Evolutionary conservation across 2,329 filamentous ascomycete species (phyloP).

Genomic region (Scedosporium dehoogii): DNA sequence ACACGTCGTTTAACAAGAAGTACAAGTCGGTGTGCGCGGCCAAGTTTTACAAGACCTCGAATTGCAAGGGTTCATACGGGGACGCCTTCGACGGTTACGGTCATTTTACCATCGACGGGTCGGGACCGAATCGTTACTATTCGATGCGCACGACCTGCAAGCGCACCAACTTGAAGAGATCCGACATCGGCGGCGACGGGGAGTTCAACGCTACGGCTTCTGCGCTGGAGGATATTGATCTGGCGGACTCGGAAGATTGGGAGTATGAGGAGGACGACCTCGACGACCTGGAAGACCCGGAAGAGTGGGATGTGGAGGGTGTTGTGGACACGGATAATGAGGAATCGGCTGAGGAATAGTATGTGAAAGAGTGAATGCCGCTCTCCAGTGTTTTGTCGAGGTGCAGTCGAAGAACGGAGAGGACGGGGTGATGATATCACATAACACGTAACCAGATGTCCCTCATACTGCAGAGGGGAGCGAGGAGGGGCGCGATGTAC

Average conservation of each 20-base stretch:
- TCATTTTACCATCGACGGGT: neutral
- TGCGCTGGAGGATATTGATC: neutral
- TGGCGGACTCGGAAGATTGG: neutral
- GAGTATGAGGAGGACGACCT: neutral
- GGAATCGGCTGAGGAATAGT: too few relatives aligned
- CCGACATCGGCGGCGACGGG: neutral
- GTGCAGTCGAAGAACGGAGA: too few relatives aligned
- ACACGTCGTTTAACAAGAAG: neutral
- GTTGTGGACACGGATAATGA: neutral
- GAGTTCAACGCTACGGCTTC: neutral
- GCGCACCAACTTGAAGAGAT: neutral
- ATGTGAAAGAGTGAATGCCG: too few relatives aligned
- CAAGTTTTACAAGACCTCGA: neutral
- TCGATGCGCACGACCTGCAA: neutral
- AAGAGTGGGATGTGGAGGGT: constrained; percentile 7
- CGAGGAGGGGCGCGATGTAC: too few relatives aligned
- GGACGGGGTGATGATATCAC: too few relatives aligned
- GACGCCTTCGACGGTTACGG: neutral
- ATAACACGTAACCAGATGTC: too few relatives aligned
- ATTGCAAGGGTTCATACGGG: neutral
- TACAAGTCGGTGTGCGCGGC: neutral
- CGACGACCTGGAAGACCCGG: neutral
- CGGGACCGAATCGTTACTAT: neutral
- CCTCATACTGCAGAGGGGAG: too few relatives aligned
- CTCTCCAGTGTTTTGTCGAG: too few relatives aligned